phyloP scores from a whole-genome alignment of 2,329 filamentous ascomycete species.

The Monilinia fructigena region DNA sequence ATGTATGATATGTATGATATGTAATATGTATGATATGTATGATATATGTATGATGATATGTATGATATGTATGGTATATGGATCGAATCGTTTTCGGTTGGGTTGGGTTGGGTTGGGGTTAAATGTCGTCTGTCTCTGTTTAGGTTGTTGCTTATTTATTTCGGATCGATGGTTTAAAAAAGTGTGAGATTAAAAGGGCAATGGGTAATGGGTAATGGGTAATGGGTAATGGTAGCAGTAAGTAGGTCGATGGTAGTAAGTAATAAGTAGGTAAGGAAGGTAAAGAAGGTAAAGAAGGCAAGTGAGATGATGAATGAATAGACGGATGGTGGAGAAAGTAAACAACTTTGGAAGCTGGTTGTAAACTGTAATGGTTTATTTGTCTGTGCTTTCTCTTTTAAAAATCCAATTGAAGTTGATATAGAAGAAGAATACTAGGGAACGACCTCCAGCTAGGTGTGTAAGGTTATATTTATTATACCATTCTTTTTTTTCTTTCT shows the following conservation, averaged over 20 bases:
- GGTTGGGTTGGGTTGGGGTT: background rate
- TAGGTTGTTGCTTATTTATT: constrained; percentile 8
- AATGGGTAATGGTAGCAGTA: background rate
- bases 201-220: background rate
- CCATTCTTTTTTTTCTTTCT: background rate
- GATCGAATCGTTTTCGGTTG: too few relatives aligned
- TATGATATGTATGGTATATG: too few relatives aligned
- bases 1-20: too few relatives aligned
- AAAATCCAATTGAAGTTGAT: background rate
- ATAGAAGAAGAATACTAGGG: background rate
- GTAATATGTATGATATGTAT: too few relatives aligned
- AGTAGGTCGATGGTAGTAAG: too few relatives aligned
- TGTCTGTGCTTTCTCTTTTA: background rate
- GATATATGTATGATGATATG: too few relatives aligned
- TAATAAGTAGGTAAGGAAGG: too few relatives aligned
- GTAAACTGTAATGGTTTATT: background rate
- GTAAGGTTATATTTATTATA: background rate
- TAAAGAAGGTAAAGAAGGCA: too few relatives aligned
- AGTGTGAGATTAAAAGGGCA: background rate
- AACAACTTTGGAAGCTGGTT: background rate
- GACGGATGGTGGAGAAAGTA: constrained; percentile 6
- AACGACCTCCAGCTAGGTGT: too few relatives aligned
- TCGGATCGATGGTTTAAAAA: background rate
- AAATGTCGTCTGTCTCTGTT: constrained; percentile 12
- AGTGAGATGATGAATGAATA: too few relatives aligned